Base-by-base conservation (phyloP, 495 filamentous ascomycete genomes). In the Aspergillus carlsbadensis region DNA sequence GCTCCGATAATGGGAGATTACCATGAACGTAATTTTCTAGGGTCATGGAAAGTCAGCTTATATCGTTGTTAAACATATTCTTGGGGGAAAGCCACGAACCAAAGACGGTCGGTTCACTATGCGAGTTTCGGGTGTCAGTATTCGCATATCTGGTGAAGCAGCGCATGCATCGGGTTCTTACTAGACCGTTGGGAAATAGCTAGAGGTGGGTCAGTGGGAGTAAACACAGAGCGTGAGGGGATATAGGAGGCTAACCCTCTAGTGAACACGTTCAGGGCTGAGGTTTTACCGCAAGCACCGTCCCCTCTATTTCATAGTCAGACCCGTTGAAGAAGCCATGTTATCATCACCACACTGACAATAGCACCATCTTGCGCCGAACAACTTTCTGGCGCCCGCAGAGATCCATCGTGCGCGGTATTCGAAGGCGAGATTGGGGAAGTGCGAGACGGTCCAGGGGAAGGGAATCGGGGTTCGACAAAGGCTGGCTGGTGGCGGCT, bases 101-200 rank as follows among this genome's bases (percentile, higher is more conserved):
- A 77, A 98, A 98, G 59, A 98, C 94, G 17, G 94, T 98, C 50
- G 94, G 94, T 70, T 98, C 94, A 69, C 84, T 87, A 64, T 17
- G 46, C 44, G 47, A 36, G 42, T 43, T 10, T 42, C 31, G 50
- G 39, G 52, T 44, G 65, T 79, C 60, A 76, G 26, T 29, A 4
- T 29, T 29, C 26, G 26, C 26, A 67, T 65, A 65, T 56, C 5
- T 18, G 2, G 13, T 3, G 15, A 10, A 52, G 26, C 34, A 50
- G 40, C 17, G 31, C 17, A 24, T 52, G 34, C 18, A 26, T 26
- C 29, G 20, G 42, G 42, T 44, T 63, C 83, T 80, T 82, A 87
- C 84, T 98, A 98, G 63, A 98, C 94, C 33, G 94, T 96, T 40
- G 94, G 94, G 73, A 98, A 98, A 69, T 95, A 97, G 64, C 91